Conservation (phyloP, 2,329 filamentous ascomycete species). For the Lecanicillium sp. region DNA sequence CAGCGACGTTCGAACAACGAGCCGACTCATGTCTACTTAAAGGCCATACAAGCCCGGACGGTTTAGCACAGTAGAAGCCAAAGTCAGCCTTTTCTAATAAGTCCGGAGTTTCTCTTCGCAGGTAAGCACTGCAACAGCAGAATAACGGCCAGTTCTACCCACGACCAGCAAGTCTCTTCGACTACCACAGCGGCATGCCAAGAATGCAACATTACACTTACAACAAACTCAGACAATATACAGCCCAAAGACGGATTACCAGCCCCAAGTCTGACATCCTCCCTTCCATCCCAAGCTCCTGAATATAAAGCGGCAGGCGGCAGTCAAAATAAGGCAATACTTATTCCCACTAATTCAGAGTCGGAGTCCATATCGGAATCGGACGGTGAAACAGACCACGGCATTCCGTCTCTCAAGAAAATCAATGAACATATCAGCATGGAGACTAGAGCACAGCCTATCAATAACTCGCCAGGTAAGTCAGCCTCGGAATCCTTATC, state of each 20-base stretch:
- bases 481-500: background rate
- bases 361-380: background rate
- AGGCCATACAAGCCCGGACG: background rate
- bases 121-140: background rate
- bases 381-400: background rate
- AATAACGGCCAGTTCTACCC: background rate
- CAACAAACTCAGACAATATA: background rate
- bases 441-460: background rate
- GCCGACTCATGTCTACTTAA: constrained; percentile 1
- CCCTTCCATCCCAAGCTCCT: background rate
- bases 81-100: background rate
- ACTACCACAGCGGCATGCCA: background rate
- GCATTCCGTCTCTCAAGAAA: background rate
- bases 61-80: background rate
- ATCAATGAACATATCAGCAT: background rate
- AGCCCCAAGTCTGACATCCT: background rate
- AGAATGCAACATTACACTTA: background rate
- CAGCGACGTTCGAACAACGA: background rate
- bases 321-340: background rate
- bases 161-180: background rate
- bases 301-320: background rate
- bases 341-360: background rate
- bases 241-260: background rate
- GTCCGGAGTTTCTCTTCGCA: background rate
- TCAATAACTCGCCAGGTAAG: background rate